Conservation (phyloP, 2,329 filamentous ascomycete genomes). For the Penicillium sp. region DNA sequence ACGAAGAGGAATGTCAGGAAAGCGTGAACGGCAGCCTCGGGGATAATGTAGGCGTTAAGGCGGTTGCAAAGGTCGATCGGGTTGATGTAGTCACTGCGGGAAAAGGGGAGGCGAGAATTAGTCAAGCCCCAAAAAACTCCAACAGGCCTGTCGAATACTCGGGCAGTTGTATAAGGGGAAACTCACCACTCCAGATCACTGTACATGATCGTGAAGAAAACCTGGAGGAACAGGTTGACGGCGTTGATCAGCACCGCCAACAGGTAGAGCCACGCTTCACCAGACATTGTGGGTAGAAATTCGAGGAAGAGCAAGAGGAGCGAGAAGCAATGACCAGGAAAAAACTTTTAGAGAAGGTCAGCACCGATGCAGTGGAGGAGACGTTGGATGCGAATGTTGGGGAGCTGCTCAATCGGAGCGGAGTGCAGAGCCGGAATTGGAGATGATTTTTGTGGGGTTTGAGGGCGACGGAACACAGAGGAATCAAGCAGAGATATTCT, state of each 20-base stretch:
- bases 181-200: slow-evolving; percentile 97
- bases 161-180: neutral
- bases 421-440: slow-evolving; percentile 23
- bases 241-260: slow-evolving; percentile 98
- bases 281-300: slow-evolving; percentile 69
- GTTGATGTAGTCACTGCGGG: slow-evolving; percentile 93
- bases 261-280: slow-evolving; percentile 97
- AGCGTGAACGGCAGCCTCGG: slow-evolving; percentile 95
- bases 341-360: neutral
- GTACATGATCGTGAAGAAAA: slow-evolving; percentile 99
- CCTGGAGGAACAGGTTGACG: slow-evolving; percentile 99
- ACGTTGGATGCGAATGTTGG: slow-evolving; percentile 1
- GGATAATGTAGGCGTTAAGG: slow-evolving; percentile 98
- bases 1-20: slow-evolving; percentile 95
- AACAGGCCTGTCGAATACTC: neutral
- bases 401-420: slow-evolving; percentile 7
- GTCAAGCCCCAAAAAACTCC: slow-evolving; percentile 3
- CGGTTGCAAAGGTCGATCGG: slow-evolving; percentile 99
- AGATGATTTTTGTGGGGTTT: slow-evolving; percentile 25
- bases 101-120: slow-evolving; percentile 26
- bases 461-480: slow-evolving; percentile 15
- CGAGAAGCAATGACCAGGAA: slow-evolving; percentile 6
- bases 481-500: slow-evolving; percentile 15
- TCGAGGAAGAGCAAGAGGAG: slow-evolving; percentile 3
- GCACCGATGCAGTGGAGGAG: slow-evolving; percentile 5